Conservation (phyloP, 176 grass and related monocot genomes). For the Carex myosuroides region DNA sequence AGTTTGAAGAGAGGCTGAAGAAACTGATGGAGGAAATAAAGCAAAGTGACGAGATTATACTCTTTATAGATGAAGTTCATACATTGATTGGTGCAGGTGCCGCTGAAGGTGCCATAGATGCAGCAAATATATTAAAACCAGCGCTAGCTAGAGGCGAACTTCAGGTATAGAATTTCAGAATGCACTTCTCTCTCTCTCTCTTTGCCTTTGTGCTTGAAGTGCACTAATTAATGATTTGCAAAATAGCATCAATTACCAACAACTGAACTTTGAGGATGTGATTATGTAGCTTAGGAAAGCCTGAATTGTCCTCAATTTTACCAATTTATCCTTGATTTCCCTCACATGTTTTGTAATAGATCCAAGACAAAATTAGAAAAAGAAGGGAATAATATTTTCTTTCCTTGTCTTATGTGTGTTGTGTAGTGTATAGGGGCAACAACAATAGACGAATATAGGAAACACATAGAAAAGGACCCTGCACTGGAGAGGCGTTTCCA, state of each 20-base stretch:
- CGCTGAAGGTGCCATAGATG: slow-evolving; percentile 89
- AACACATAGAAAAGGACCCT: slow-evolving; percentile 92
- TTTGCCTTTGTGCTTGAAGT: not conserved
- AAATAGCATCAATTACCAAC: not conserved
- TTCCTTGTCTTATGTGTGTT: not conserved
- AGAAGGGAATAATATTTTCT: not conserved
- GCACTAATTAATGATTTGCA: not conserved
- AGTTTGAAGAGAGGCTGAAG: slow-evolving; percentile 95
- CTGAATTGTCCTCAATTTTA: not conserved
- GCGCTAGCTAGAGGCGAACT: slow-evolving; percentile 91
- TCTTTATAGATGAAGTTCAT: slow-evolving; percentile 97
- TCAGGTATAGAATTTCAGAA: slow-evolving; percentile 44
- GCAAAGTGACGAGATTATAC: slow-evolving; percentile 92
- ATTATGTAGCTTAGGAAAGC: not conserved
- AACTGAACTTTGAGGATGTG: not conserved
- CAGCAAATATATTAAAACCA: slow-evolving; percentile 93
- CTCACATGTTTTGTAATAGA: not conserved
- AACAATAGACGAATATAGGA: slow-evolving; percentile 90
- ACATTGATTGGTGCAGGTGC: slow-evolving; percentile 96
- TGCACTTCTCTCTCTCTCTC: not conserved
- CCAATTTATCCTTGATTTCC: not conserved
- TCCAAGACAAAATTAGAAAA: not conserved
- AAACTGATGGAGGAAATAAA: slow-evolving; percentile 99
- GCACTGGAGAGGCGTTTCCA: slow-evolving; percentile 93
- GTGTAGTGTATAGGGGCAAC: slow-evolving; percentile 88